A percentile compares a stretch with the other conserved stretches of the same genome.
phyloP scores from a whole-genome alignment of 306 rosid species.

The Myrica gale region DNA sequence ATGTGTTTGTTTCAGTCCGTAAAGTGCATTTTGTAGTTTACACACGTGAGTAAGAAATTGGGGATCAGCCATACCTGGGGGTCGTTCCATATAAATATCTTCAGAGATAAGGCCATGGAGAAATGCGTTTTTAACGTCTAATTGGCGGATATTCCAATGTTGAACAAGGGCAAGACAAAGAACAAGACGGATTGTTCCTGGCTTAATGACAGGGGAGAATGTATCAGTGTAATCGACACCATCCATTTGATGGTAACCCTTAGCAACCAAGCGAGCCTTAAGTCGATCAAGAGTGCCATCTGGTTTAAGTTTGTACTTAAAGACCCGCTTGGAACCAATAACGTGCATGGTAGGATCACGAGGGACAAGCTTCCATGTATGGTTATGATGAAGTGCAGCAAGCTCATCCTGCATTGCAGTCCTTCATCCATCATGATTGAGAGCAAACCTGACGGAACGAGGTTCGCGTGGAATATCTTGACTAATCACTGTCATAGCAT shows the following conservation, averaged over 20 bases:
- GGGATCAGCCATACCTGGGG: neutral
- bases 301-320: neutral
- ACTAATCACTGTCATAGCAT: too few relatives aligned
- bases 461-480: too few relatives aligned
- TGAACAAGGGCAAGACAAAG: neutral
- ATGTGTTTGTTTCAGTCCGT: neutral
- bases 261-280: neutral
- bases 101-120: too few relatives aligned
- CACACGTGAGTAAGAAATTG: neutral
- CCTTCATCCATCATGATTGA: too few relatives aligned
- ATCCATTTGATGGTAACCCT: neutral
- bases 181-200: neutral
- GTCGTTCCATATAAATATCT: neutral
- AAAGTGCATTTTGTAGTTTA: neutral
- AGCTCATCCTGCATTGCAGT: too few relatives aligned
- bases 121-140: too few relatives aligned
- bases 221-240: neutral
- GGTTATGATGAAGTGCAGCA: too few relatives aligned
- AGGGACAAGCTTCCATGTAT: too few relatives aligned
- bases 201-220: neutral
- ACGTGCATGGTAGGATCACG: too few relatives aligned
- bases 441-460: too few relatives aligned
- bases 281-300: neutral
- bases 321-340: too few relatives aligned
- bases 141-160: neutral